Evolutionary conservation across 768 basidiomycete genomes (phyloP).

Genomic region (Sporobolomyces phaffii): DNA sequence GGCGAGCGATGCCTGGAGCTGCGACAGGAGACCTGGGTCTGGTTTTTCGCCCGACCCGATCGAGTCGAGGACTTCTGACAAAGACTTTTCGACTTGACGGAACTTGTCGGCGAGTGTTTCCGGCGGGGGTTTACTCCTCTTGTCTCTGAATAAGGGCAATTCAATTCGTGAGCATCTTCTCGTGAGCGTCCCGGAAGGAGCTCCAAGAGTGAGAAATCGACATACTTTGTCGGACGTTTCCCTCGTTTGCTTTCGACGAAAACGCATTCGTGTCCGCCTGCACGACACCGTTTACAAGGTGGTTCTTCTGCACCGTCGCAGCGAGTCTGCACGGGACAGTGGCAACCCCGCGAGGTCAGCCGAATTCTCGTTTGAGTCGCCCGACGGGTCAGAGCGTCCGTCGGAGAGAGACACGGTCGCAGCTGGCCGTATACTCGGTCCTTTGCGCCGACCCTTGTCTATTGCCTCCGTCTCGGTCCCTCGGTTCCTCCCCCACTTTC

Average conservation of each 20-base stretch:
- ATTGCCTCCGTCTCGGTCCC: too few relatives aligned
- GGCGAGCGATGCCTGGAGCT: conserved; percentile 19
- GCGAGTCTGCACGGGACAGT: conserved; percentile 2
- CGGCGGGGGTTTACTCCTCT: background rate
- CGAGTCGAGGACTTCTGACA: conserved; percentile 26
- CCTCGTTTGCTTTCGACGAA: conserved; percentile 34
- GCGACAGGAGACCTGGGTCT: background rate
- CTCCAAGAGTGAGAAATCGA: background rate
- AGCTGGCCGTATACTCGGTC: too few relatives aligned
- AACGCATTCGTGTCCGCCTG: conserved; percentile 18
- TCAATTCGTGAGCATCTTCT: background rate
- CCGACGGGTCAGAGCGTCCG: too few relatives aligned
- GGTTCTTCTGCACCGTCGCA: conserved; percentile 31
- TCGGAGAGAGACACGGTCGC: too few relatives aligned
- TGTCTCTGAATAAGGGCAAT: too few relatives aligned
- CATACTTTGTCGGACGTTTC: conserved; percentile 13
- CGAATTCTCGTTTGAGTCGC: too few relatives aligned
- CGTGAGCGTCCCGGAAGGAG: background rate
- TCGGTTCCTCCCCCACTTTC: too few relatives aligned
- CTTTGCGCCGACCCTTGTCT: too few relatives aligned
- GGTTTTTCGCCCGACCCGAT: conserved; percentile 25
- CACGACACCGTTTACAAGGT: conserved; percentile 25
- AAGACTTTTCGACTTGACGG: conserved; percentile 13
- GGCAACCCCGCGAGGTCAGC: too few relatives aligned
- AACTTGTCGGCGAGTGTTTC: conserved; percentile 19